Conservation (phyloP, 495 filamentous ascomycete species). For the Neurospora terricola region DNA sequence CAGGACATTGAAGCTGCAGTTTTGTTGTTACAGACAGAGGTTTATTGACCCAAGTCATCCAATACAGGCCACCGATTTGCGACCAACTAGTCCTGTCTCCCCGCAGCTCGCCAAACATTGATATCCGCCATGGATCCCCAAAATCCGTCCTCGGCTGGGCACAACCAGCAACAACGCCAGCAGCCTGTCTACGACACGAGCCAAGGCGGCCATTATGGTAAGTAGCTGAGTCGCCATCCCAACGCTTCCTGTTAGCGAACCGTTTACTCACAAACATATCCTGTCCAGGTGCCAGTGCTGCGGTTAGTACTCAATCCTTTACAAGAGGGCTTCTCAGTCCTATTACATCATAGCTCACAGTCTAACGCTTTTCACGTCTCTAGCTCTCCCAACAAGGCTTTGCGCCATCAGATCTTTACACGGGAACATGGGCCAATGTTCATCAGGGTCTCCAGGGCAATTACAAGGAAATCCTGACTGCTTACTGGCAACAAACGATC, state of each 20-base stretch:
- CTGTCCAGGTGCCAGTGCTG: constrained; percentile 64
- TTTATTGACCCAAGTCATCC: neutral
- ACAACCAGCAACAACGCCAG: constrained; percentile 32
- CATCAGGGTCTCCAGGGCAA: constrained; percentile 89
- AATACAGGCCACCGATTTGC: constrained; percentile 5
- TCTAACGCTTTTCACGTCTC: constrained; percentile 6
- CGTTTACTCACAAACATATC: constrained; percentile 13
- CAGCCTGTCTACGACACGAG: constrained; percentile 66
- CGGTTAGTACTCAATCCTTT: constrained; percentile 43
- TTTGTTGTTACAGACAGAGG: neutral
- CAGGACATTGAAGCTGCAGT: neutral
- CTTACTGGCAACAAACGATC: constrained; percentile 98
- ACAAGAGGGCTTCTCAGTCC: neutral
- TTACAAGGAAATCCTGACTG: constrained; percentile 93
- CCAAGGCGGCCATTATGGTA: constrained; percentile 87
- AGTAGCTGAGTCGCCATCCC: constrained; percentile 25
- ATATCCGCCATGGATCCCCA: constrained; percentile 36
- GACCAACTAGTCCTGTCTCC: neutral
- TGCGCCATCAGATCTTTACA: constrained; percentile 81
- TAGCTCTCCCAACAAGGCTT: constrained; percentile 68
- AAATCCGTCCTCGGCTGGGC: constrained; percentile 29
- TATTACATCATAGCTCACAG: constrained; percentile 2
- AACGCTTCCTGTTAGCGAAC: neutral
- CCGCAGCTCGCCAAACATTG: constrained; percentile 1
- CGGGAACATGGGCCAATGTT: constrained; percentile 91